Percentiles rank a stretch among this genome's conserved stretches.
phyloP scores from a whole-genome alignment of 371 early-diverging fungal genomes.

The Neoconidiobolus thromboides region DNA sequence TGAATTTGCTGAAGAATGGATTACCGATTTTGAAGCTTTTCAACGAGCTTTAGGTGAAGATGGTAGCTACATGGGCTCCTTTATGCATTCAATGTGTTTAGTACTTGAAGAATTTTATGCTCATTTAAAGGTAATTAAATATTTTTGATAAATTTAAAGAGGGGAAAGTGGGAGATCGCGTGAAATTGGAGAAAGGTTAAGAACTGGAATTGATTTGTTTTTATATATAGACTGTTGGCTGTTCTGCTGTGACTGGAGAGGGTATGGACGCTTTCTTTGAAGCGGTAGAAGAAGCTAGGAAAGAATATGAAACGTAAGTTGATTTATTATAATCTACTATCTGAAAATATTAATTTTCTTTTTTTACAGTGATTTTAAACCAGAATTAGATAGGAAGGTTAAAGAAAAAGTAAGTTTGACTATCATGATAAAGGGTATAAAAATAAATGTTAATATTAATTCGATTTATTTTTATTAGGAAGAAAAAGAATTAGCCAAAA shows the following conservation, averaged over 20 bases:
- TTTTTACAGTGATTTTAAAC: slow-evolving; percentile 10
- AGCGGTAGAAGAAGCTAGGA: slow-evolving; percentile 59
- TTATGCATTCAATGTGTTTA: slow-evolving; percentile 88
- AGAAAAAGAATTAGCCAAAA: slow-evolving; percentile 6
- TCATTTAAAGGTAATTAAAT: slow-evolving; percentile 34
- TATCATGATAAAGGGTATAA: not conserved
- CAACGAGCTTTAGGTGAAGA: slow-evolving; percentile 62
- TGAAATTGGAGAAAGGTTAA: no score
- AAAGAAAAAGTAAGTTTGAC: not conserved
- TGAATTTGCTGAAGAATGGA: slow-evolving; percentile 87
- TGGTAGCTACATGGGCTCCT: slow-evolving; percentile 70
- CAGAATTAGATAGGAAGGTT: not conserved
- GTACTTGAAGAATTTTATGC: slow-evolving; percentile 98
- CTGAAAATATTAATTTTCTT: not conserved
- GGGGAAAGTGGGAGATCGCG: not conserved
- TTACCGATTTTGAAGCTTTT: slow-evolving; percentile 90
- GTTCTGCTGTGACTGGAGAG: slow-evolving; percentile 85
- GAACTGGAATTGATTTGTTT: no score
- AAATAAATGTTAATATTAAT: no score
- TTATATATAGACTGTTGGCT: slow-evolving; percentile 43
- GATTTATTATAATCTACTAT: not conserved
- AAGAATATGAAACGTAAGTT: slow-evolving; percentile 49
- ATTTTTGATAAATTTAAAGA: not conserved
- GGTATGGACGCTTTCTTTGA: slow-evolving; percentile 88
- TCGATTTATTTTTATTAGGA: not conserved